Conservation (phyloP, 2,329 filamentous ascomycete genomes). For the Aspergillus japonicus region DNA sequence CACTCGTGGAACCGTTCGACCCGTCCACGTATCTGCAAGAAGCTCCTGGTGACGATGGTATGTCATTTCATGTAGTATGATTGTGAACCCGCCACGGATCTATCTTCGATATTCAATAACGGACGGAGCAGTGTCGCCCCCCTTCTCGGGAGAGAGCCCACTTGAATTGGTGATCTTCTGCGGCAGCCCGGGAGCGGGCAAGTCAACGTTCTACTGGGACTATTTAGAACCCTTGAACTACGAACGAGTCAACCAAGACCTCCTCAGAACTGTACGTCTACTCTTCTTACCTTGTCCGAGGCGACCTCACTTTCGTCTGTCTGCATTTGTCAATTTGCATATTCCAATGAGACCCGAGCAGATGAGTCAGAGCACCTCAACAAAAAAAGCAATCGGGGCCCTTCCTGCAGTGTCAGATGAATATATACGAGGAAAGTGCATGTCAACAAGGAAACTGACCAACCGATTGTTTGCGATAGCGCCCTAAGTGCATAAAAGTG, state of each 20-base stretch:
- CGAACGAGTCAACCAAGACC: constrained; percentile 85
- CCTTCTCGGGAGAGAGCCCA: constrained; percentile 60
- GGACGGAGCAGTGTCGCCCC: constrained; percentile 20
- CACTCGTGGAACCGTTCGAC: constrained; percentile 71
- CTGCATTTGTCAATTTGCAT: neutral
- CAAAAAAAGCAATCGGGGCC: neutral
- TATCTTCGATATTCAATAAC: constrained; percentile 2
- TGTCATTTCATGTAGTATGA: constrained; percentile 1
- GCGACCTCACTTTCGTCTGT: neutral
- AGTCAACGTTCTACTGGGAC: constrained; percentile 86
- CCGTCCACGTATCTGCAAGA: constrained; percentile 55
- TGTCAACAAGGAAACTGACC: neutral
- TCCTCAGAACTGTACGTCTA: constrained; percentile 64
- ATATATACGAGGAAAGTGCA: neutral
- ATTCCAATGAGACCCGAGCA: neutral
- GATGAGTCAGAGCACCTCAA: neutral
- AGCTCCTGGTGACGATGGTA: constrained; percentile 34
- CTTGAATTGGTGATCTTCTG: constrained; percentile 81
- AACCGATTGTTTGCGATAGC: constrained; percentile 37
- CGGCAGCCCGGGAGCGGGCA: constrained; percentile 85
- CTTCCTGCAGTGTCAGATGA: neutral
- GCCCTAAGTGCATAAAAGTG: constrained; percentile 66
- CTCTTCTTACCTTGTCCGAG: neutral
- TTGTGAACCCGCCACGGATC: neutral
- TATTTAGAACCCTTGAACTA: constrained; percentile 76